Percentiles rank a stretch among this genome's conserved stretches.
phyloP scores from a whole-genome alignment of 2,329 filamentous ascomycete genomes.

The Rutstroemia sp. region DNA sequence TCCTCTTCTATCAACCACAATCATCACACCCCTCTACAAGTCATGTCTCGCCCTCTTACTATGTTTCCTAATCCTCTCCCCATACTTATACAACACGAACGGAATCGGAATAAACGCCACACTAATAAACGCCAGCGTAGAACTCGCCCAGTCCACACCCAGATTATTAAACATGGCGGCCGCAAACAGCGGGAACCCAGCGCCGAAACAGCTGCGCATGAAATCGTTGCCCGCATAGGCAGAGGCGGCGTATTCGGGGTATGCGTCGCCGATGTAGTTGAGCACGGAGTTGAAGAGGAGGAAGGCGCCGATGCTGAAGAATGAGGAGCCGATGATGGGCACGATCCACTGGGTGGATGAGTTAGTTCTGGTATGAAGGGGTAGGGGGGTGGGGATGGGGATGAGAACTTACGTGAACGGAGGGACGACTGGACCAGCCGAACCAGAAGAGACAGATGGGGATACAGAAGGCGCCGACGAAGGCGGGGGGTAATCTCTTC shows the following conservation, averaged over 20 bases:
- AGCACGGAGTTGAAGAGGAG: conserved; percentile 41
- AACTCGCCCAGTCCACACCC: conserved; percentile 55
- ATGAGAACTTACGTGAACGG: conserved; percentile 10
- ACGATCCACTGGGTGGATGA: conserved; percentile 46
- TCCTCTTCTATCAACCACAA: no score
- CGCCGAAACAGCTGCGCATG: conserved; percentile 29
- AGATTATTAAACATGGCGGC: conserved; percentile 27
- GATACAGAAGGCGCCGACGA: conserved; percentile 44
- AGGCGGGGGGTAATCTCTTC: conserved; percentile 44
- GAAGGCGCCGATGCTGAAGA: conserved; percentile 36
- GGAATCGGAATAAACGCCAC: conserved; percentile 54
- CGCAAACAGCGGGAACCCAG: conserved; percentile 31
- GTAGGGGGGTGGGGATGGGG: no score
- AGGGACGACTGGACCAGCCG: conserved; percentile 44
- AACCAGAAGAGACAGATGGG: conserved; percentile 50
- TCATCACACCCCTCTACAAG: background rate
- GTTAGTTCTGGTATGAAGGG: background rate
- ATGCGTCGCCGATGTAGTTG: conserved; percentile 34
- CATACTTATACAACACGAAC: conserved; percentile 54
- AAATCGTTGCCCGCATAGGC: conserved; percentile 34
- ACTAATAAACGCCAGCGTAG: conserved; percentile 52
- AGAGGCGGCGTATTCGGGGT: conserved; percentile 33
- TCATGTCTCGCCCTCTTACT: conserved; percentile 7
- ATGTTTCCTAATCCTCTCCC: conserved; percentile 42
- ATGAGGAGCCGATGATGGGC: conserved; percentile 41